Percentiles rank a stretch among this genome's conserved stretches.
Evolutionary conservation across 2,329 filamentous ascomycete genomes (phyloP).

Genomic region (Akanthomyces dipterigenus): DNA sequence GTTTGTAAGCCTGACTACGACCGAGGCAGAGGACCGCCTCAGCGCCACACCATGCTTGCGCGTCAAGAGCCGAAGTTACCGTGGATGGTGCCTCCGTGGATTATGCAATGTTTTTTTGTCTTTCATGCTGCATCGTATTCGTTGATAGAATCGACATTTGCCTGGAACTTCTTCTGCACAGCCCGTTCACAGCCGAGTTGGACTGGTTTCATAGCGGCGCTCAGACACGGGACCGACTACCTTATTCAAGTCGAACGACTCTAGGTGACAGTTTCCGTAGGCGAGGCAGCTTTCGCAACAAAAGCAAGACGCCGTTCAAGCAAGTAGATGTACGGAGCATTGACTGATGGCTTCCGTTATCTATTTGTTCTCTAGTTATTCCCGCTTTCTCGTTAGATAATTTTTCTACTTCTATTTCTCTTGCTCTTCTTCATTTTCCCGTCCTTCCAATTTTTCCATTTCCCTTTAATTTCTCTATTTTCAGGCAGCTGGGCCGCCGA

Average conservation of each 20-base stretch:
- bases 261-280: too few species aligned
- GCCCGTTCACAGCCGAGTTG: background rate
- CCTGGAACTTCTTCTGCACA: background rate
- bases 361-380: too few species aligned
- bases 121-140: background rate
- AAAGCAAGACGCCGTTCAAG: too few species aligned
- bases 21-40: background rate
- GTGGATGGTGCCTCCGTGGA: background rate
- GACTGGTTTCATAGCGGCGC: background rate
- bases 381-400: too few species aligned
- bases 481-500: background rate
- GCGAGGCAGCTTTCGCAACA: too few species aligned
- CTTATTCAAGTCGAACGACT: too few species aligned
- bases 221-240: background rate
- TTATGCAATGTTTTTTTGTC: background rate
- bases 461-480: too few species aligned
- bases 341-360: too few species aligned
- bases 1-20: background rate
- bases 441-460: too few species aligned
- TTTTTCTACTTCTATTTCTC: too few species aligned
- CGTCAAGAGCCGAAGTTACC: background rate
- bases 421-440: too few species aligned
- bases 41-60: background rate
- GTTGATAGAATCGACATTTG: background rate
- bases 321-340: too few species aligned